Evolutionary conservation across 164 flowering plant species (phyloP), one percentile per base, ranked within the genome.

Genomic region (Vitis rotundifolia): DNA sequence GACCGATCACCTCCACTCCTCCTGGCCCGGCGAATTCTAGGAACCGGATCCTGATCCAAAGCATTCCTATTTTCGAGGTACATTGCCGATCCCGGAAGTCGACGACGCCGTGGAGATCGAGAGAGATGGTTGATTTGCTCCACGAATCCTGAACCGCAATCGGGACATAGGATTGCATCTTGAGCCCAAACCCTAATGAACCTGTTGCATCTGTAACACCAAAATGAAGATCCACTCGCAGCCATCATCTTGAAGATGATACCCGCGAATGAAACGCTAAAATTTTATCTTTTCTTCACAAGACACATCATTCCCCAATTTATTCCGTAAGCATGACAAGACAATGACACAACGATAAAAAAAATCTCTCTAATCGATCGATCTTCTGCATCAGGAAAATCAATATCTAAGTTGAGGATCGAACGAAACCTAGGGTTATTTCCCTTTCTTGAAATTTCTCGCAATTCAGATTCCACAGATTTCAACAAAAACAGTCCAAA

Each of bases 171-270:
- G 26, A 83, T 5, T 15, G 69, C 10, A 19, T 84, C 82, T 14
- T 75, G 69, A 19, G 65, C 22, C 18, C 69, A 72, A 28, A 84
- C 77, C 75, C 85, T 61, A 56, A 87, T 80, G 54, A 81, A 82
- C 1, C 89, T 74, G 64, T 66, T 81, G 76, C 96, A 90, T 31
- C 87, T 80, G 80, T 92, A 84, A 64, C 95, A 92, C 97, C 95
- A 92, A 68, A 76, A 87, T 1, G 90, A 85, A 26, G 87, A 50
- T 14, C 68, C 76, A 18, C 44, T 51, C 18, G 83, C 67, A 51
- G 76, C 70, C 82, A 76, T 80, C 61, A 31, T 31, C 44, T 31
- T 31, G 44, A 31, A 31, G 44, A 31, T 31, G 44, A 31, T 6
- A 31, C 44, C 44, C 44, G 44, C 44, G 44, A 31, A 31, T 31